Base-by-base conservation (phyloP, 1,139 yeast genomes). In the Saccharomyces hybrid region DNA sequence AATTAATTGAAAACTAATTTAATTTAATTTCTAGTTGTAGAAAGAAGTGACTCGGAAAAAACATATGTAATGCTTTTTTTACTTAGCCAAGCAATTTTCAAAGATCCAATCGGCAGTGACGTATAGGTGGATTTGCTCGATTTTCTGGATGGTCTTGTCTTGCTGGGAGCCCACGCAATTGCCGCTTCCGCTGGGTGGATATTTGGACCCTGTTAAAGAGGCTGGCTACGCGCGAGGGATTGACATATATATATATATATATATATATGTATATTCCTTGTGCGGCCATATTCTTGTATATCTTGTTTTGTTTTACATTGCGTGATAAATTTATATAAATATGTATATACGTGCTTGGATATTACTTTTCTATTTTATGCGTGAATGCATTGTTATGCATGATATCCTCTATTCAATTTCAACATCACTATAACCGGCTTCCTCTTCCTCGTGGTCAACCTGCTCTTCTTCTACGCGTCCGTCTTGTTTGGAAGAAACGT, bases 401-500 rank as follows among this genome's bases (percentile, higher is more conserved):
- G 44, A 38, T 11, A 38, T 38, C 25, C n/a, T 38, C 44, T 38
- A 38, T 38, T 58, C 68, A 56, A 66, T 67, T 50, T 67, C 73
- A 9, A 69, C 71, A 53, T 70, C 72, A 51, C 71, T 67, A 52
- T 63, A 64, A 1, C 70, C 74, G 28, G 64, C 63, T 26, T 65
- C 72, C 14, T 59, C 65, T 2, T 63, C 68, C 28, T 59, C 61
- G 16, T 57, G 56, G 55, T 44, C 52, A 47, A 52, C 52, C 20
- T 57, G 59, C 44, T 63, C 67, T 20, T 60, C 64, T 8, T 49
- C 57, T 20, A 16, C 4, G 14, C 25, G 44, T 2, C 44, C 44
- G 6, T 50, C 56, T 50, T 58, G 60, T 25, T 57, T 63, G 6
- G 38, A n/a, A 20, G 25, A 47, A 6, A 34, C 30, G 11, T 34